Conservation (phyloP, 495 filamentous ascomycete species). For the Talaromyces trachyspermus region DNA sequence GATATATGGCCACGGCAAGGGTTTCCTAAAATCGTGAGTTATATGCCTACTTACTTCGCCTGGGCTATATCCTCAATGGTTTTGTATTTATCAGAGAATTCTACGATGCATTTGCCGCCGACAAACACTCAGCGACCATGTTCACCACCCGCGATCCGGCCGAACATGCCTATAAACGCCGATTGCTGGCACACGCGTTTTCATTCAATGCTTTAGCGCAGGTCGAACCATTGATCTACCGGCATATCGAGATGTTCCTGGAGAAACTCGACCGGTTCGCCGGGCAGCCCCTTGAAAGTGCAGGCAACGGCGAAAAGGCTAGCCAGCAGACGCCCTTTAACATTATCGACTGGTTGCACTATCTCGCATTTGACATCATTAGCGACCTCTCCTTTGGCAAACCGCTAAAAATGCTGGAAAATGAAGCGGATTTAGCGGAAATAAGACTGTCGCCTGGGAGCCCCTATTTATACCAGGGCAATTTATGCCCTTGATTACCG, state of each 20-base stretch:
- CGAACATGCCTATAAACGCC: slow-evolving; percentile 75
- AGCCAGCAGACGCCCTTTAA: slow-evolving; percentile 42
- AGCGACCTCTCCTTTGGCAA: slow-evolving; percentile 23
- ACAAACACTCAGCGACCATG: slow-evolving; percentile 55
- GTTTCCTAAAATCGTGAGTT: slow-evolving; percentile 54
- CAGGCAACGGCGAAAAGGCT: background rate
- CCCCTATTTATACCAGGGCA: slow-evolving; percentile 26
- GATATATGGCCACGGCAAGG: slow-evolving; percentile 47
- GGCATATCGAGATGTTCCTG: slow-evolving; percentile 60
- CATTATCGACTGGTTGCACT: slow-evolving; percentile 77
- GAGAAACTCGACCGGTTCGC: slow-evolving; percentile 55
- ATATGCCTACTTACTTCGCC: too few relatives aligned
- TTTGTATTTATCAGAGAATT: slow-evolving; percentile 42
- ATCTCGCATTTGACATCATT: slow-evolving; percentile 56
- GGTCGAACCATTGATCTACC: slow-evolving; percentile 71
- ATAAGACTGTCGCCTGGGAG: slow-evolving; percentile 21
- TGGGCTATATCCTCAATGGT: background rate
- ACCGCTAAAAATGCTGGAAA: slow-evolving; percentile 32
- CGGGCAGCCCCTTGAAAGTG: background rate
- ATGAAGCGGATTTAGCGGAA: slow-evolving; percentile 42
- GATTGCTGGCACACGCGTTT: slow-evolving; percentile 72
- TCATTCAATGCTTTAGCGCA: slow-evolving; percentile 59
- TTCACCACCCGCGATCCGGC: slow-evolving; percentile 72
- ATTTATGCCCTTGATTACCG: slow-evolving; percentile 31
- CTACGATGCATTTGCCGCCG: slow-evolving; percentile 73